Evolutionary conservation across 2,329 filamentous ascomycete species (phyloP).

Genomic region (Fusarium compactum): DNA sequence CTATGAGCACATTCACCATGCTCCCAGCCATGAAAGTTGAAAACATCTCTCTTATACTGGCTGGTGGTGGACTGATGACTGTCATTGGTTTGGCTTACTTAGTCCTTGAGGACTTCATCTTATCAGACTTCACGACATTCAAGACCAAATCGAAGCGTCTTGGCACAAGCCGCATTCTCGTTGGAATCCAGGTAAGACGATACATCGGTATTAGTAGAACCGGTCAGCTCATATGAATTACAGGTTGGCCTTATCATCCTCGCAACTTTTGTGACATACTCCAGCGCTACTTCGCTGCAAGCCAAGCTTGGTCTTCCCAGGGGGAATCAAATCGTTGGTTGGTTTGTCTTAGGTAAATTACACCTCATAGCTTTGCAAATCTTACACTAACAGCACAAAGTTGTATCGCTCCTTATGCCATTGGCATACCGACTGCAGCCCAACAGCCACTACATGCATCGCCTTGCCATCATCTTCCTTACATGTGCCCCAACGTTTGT

Average conservation of each 20-base stretch:
- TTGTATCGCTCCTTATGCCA: conserved; percentile 81
- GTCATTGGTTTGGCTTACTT: conserved; percentile 82
- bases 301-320: conserved; percentile 85
- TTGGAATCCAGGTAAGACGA: conserved; percentile 72
- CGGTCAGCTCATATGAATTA: conserved; percentile 20
- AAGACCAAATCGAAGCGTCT: conserved; percentile 50
- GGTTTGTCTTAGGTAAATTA: conserved; percentile 77
- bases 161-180: conserved; percentile 66
- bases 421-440: conserved; percentile 83
- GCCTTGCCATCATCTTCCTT: conserved; percentile 88
- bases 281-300: conserved; percentile 86
- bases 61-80: conserved; percentile 84
- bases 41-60: conserved; percentile 79
- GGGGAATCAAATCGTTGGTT: conserved; percentile 89
- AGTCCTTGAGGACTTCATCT: conserved; percentile 75
- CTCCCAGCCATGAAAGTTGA: conserved; percentile 90
- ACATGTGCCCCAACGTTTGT: conserved; percentile 94
- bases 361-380: background rate
- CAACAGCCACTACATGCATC: conserved; percentile 89
- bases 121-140: conserved; percentile 58
- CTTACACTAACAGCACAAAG: conserved; percentile 55
- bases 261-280: conserved; percentile 86
- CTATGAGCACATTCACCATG: conserved; percentile 92
- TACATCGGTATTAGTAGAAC: background rate
- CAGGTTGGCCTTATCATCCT: conserved; percentile 82